Conservation (phyloP, 2,329 filamentous ascomycete species). For the Pseudogymnoascus sp. region DNA sequence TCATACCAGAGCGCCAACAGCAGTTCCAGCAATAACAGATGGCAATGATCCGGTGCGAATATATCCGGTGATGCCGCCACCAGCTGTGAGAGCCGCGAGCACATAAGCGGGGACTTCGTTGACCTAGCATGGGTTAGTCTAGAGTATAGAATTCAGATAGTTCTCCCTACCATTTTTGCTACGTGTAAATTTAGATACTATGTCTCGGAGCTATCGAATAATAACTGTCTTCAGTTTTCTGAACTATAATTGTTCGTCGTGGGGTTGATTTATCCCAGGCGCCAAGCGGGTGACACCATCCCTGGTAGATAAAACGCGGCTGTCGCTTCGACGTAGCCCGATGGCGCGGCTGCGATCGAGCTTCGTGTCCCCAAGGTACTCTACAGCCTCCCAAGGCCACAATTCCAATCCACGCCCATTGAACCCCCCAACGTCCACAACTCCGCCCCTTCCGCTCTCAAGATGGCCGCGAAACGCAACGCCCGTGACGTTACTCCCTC, state of each 20-base stretch:
- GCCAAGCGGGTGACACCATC: slow-evolving; percentile 3
- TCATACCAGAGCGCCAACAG: slow-evolving; percentile 63
- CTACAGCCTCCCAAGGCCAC: slow-evolving; percentile 5
- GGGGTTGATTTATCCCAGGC: not conserved
- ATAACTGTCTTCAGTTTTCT: not conserved
- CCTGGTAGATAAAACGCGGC: slow-evolving; percentile 1
- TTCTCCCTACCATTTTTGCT: not conserved
- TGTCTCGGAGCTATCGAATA: not conserved
- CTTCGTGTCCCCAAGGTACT: slow-evolving; percentile 23
- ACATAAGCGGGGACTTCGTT: slow-evolving; percentile 62
- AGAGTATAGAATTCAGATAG: not conserved
- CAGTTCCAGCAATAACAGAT: slow-evolving; percentile 75
- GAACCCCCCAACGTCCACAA: slow-evolving; percentile 12
- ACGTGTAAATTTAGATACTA: not conserved
- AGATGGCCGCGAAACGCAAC: slow-evolving; percentile 47
- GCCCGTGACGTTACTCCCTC: slow-evolving; percentile 25
- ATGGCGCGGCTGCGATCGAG: slow-evolving; percentile 18
- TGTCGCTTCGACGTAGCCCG: not conserved
- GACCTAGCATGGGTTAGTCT: slow-evolving; percentile 19
- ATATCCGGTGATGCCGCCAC: slow-evolving; percentile 84
- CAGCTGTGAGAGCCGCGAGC: slow-evolving; percentile 74
- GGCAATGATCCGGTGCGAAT: slow-evolving; percentile 77
- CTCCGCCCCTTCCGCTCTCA: slow-evolving; percentile 17
- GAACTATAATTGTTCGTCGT: not conserved
- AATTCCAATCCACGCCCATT: slow-evolving; percentile 4